phyloP scores from a whole-genome alignment of 139 green algal genomes.

The Haematococcus lacustris region DNA sequence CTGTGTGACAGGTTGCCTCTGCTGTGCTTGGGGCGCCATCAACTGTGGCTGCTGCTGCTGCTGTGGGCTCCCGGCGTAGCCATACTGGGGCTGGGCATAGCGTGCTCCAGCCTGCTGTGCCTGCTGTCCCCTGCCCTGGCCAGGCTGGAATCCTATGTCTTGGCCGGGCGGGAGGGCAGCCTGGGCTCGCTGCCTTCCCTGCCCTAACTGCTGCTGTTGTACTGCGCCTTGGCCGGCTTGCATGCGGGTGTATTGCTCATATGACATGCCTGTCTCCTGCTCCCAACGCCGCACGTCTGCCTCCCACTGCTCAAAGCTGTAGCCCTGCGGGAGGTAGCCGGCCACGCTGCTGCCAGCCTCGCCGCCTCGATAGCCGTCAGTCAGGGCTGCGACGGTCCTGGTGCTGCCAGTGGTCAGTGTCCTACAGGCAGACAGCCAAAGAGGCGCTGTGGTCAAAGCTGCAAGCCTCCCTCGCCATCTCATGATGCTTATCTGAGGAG shows the following conservation, averaged over 20 bases:
- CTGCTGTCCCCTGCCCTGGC: too few species aligned
- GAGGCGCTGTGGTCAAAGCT: too few species aligned
- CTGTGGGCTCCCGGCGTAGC: too few species aligned
- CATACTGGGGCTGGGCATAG: too few species aligned
- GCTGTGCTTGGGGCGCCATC: too few species aligned
- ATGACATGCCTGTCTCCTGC: constrained; percentile 37
- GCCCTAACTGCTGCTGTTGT: constrained; percentile 2
- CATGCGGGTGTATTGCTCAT: constrained; percentile 20
- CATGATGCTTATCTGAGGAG: too few species aligned
- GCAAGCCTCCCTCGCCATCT: too few species aligned
- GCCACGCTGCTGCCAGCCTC: neutral
- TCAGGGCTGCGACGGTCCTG: constrained; percentile 2
- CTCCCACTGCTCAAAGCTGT: constrained; percentile 41
- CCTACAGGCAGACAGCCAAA: neutral
- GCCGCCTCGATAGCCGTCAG: constrained; percentile 5
- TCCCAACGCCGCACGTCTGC: constrained; percentile 42
- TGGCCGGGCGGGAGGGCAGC: too few species aligned
- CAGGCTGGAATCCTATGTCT: too few species aligned
- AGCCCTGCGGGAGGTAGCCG: constrained; percentile 7
- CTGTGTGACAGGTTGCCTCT: too few species aligned
- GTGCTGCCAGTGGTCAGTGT: neutral
- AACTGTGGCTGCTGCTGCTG: too few species aligned
- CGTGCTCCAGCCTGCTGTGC: neutral
- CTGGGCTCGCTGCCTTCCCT: too few species aligned
- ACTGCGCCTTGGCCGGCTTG: neutral